These are phyloP conservation scores for Pestalotiopsis fici DNA, from an alignment of 2,329 filamentous ascomycete genomes.

Conservation along the genomic window DNA sequence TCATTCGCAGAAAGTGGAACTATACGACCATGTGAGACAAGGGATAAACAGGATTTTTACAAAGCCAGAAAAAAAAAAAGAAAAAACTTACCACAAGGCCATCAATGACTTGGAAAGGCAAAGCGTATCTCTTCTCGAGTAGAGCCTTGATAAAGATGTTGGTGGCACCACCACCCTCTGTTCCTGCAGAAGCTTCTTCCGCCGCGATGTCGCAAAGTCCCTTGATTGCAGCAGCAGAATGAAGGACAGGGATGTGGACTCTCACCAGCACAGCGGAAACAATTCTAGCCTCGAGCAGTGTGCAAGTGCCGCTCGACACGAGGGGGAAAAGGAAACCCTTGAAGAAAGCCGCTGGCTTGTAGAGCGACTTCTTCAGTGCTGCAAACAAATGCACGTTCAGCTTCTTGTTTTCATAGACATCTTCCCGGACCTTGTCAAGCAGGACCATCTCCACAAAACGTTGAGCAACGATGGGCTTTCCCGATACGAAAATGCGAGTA, in stretches of 20 bases:
- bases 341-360: constrained; percentile 95
- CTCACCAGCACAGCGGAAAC: constrained; percentile 82
- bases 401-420: constrained; percentile 93
- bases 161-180: constrained; percentile 85
- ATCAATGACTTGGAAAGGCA: constrained; percentile 71
- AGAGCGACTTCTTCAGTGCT: constrained; percentile 85
- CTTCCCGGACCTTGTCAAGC: constrained; percentile 86
- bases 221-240: constrained; percentile 89
- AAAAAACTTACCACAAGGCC: constrained; percentile 30
- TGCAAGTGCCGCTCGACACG: constrained; percentile 83
- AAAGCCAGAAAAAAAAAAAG: too few species aligned
- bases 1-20: constrained; percentile 96
- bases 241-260: constrained; percentile 85
- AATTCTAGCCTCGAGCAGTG: constrained; percentile 88
- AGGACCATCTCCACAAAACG: constrained; percentile 85
- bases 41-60: constrained; percentile 71
- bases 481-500: constrained; percentile 88
- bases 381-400: constrained; percentile 96
- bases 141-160: constrained; percentile 95
- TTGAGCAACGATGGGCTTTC: constrained; percentile 77
- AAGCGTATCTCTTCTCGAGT: constrained; percentile 94
- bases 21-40: constrained; percentile 67
- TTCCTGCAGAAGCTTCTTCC: constrained; percentile 76
- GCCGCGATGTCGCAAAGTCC: constrained; percentile 92
- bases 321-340: constrained; percentile 94